Base-by-base conservation (phyloP, 768 basidiomycete species). In the Suillus subluteus region DNA sequence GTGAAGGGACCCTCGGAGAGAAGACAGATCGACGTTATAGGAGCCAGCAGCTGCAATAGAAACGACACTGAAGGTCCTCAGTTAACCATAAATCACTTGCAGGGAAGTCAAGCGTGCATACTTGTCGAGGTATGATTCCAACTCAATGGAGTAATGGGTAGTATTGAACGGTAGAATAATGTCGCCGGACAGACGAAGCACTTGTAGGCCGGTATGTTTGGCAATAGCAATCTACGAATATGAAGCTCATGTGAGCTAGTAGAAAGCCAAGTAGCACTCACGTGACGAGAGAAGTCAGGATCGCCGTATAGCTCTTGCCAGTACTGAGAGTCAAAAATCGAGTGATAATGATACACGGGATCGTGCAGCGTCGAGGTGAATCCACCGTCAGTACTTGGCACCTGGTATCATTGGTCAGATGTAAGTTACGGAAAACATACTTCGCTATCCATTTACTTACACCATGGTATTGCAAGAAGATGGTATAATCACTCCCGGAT, bases 231-330 rank as follows among this genome's bases (percentile, higher is more conserved):
- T 80, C 83, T 87, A 21, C 3, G n/a, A 64, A 16, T 13, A 50
- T 64, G 35, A 12, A 46, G 23, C 7, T 43, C 37, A 41, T 58
- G 16, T 41, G 18, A 62, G 46, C 18, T n/a, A 15, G 43, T 21
- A 40, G 37, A 26, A n/a, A 37, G 30, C n/a, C 54, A 63, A 15
- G 13, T 3, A 21, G 12, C 23, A 74, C 82, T 61, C 64, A 86
- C 87, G 73, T 91, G 89, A 13, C 83, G 79, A 67, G 81, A 73
- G 75, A 88, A 91, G 6, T 85, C 84, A 3, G 88, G 86, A 69
- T 91, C 90, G n/a, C 82, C 87, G 68, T 86, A 91, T 64, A 81
- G 68, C 65, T 87, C 85, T 74, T 86, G 84, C 87, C 86, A 91
- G 30, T 80, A 73, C 68, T 84, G 78, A 3, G 83, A 83, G 72